These are phyloP conservation scores for Amanita fuliginea DNA, from an alignment of 768 basidiomycete genomes.

Conservation along the genomic window DNA sequence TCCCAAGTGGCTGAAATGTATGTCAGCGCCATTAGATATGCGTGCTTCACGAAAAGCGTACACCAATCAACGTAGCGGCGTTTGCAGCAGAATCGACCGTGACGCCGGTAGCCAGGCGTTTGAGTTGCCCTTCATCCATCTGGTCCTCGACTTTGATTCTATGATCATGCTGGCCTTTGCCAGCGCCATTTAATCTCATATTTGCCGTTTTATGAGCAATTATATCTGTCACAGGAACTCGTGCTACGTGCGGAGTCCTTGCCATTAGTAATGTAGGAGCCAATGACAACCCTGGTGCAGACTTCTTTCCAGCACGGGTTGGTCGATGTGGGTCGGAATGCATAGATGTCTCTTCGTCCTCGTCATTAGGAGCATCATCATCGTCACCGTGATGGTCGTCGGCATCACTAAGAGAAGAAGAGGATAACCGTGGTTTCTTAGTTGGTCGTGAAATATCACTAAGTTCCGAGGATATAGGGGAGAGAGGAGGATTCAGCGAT, in stretches of 20 bases:
- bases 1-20: slow-evolving; percentile 34
- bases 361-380: slow-evolving; percentile 33
- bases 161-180: slow-evolving; percentile 29
- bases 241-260: slow-evolving; percentile 45
- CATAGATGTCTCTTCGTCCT: slow-evolving; percentile 26
- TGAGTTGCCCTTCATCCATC: slow-evolving; percentile 69
- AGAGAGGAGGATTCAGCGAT: slow-evolving; percentile 22
- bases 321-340: not conserved
- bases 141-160: slow-evolving; percentile 68
- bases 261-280: slow-evolving; percentile 21
- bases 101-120: slow-evolving; percentile 69
- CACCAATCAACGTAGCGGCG: slow-evolving; percentile 22
- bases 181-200: slow-evolving; percentile 27
- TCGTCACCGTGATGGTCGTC: slow-evolving; percentile 27
- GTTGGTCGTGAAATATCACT: slow-evolving; percentile 34
- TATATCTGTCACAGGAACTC: slow-evolving; percentile 28
- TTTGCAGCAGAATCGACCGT: slow-evolving; percentile 54
- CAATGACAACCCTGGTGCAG: slow-evolving; percentile 26
- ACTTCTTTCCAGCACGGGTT: slow-evolving; percentile 26
- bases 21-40: not conserved
- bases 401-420: slow-evolving; percentile 41
- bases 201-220: slow-evolving; percentile 22
- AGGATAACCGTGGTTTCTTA: slow-evolving; percentile 44
- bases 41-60: not conserved
- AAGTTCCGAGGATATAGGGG: slow-evolving; percentile 38